Evolutionary conservation across 164 flowering plant species (phyloP), one percentile per base, ranked within the genome.

Genomic region (Kalanchoe fedtschenkoi): DNA sequence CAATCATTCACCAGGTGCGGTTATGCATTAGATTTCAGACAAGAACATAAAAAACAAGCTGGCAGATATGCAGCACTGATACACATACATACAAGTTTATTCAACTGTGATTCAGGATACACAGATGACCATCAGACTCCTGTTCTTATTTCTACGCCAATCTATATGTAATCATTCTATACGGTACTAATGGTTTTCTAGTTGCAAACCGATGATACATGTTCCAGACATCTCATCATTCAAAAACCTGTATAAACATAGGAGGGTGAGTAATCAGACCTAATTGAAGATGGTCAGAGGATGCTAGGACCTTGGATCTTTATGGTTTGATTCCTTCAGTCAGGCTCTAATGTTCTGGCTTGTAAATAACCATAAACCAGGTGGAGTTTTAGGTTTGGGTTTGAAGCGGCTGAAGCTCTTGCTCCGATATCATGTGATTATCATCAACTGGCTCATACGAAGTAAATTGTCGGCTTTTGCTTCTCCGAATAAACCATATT

Each of bases 331-430:
- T 19, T 19, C n/a, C 24, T 44, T 44, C 24, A n/a, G 51, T 6
- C 51, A 19, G 21, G 8, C 51, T 44, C 6, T n/a, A 44, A 26
- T 9, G 9, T 44, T 21, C 26, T n/a, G n/a, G 8, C 13, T 47
- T 47, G 54, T 22, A 7, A 22, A 17, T 47, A 47, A 10, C 55
- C 29, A 47, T 30, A 0, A 2, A 47, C 19, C 55, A 22, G 26
- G 30, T 22, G 55, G 56, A 24, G 32, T 10, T 46, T 46, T 19
- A 26, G 24, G 10, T 22, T 11, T 47, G 30, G 4, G 55, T 51
- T 32, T 51, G 56, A 26, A 24, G 30, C 24, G 55, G 29, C 55
- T 47, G 55, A 47, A 47, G 55, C 32, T 51, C 56, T 51, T 51
- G 56, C 26, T 51, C 56, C 0, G 32, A 51, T 16, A 51, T 51